Evolutionary conservation across 2,329 filamentous ascomycete species (phyloP).

Genomic region (Raffaelea arxii): DNA sequence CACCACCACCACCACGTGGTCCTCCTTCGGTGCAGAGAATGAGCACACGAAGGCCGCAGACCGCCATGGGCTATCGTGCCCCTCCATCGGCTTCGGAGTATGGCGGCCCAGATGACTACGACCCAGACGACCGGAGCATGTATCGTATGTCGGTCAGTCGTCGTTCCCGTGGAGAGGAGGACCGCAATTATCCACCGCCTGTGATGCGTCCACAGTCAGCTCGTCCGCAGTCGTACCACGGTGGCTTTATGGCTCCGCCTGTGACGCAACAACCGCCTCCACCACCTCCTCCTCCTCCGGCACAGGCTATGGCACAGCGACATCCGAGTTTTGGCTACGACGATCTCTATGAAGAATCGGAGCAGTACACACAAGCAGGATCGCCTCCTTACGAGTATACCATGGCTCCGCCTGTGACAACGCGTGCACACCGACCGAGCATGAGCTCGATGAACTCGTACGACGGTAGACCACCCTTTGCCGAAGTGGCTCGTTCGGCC

Average conservation of each 20-base stretch:
- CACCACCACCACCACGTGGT: background rate
- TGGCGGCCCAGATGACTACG: conserved; percentile 27
- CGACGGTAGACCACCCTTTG: conserved; percentile 27
- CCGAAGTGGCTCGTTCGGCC: conserved; percentile 24
- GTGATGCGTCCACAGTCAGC: background rate
- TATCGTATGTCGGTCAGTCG: conserved; percentile 33
- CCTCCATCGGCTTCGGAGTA: conserved; percentile 20
- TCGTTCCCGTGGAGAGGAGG: conserved; percentile 30
- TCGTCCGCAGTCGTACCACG: background rate
- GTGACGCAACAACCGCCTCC: background rate
- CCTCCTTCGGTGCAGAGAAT: background rate
- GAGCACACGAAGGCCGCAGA: conserved; percentile 20
- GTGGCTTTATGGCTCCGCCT: background rate
- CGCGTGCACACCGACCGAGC: conserved; percentile 21
- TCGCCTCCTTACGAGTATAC: conserved; percentile 19
- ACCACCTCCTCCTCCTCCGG: background rate
- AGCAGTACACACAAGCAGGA: conserved; percentile 29
- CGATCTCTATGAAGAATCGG: conserved; percentile 22
- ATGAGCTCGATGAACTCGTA: conserved; percentile 27
- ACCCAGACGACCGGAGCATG: conserved; percentile 25
- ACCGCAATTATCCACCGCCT: conserved; percentile 15
- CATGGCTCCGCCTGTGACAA: background rate
- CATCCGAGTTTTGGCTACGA: conserved; percentile 17
- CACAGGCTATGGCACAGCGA: background rate
- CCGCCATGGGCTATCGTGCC: conserved; percentile 26